Evolutionary conservation across 2,329 filamentous ascomycete species (phyloP).

Genomic region (Alternaria tenuissima): DNA sequence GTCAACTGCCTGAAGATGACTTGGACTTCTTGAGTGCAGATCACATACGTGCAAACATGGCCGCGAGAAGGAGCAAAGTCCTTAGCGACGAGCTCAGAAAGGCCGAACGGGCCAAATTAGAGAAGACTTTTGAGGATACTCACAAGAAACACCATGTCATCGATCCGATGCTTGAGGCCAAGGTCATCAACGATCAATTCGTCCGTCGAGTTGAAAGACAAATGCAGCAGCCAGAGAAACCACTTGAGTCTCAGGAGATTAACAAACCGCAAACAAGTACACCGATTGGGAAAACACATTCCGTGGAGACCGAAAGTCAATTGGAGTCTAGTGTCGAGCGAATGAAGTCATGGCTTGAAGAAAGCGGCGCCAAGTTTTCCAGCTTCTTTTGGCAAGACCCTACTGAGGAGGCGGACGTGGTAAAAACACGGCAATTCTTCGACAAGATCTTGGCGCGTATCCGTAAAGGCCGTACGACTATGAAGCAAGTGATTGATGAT

Average conservation of each 20-base stretch:
- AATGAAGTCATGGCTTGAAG: conserved; percentile 42
- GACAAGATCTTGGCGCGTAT: conserved; percentile 28
- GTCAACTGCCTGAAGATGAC: conserved; percentile 48
- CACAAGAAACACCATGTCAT: conserved; percentile 21
- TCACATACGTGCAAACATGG: conserved; percentile 55
- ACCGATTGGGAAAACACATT: neutral
- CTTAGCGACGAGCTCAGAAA: conserved; percentile 21
- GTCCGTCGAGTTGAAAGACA: conserved; percentile 38
- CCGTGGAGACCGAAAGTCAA: neutral
- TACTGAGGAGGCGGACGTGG: conserved; percentile 33
- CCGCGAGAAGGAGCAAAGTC: conserved; percentile 28
- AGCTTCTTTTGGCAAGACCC: conserved; percentile 46
- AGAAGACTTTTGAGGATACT: conserved; percentile 34
- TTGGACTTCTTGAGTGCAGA: conserved; percentile 54
- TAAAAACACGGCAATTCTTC: conserved; percentile 31
- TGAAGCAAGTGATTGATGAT: conserved; percentile 35
- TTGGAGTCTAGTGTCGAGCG: conserved; percentile 39
- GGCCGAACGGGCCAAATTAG: conserved; percentile 34
- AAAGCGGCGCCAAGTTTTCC: conserved; percentile 33
- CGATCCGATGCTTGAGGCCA: conserved; percentile 34
- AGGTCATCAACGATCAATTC: conserved; percentile 40
- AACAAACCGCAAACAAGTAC: neutral
- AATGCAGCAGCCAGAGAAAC: conserved; percentile 18
- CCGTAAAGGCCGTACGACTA: conserved; percentile 32
- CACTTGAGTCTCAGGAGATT: neutral